Percentiles rank a stretch among this genome's conserved stretches.
Evolutionary conservation across 176 grass and related monocot genomes (phyloP).

Genomic region (Pontederia crassipes): DNA sequence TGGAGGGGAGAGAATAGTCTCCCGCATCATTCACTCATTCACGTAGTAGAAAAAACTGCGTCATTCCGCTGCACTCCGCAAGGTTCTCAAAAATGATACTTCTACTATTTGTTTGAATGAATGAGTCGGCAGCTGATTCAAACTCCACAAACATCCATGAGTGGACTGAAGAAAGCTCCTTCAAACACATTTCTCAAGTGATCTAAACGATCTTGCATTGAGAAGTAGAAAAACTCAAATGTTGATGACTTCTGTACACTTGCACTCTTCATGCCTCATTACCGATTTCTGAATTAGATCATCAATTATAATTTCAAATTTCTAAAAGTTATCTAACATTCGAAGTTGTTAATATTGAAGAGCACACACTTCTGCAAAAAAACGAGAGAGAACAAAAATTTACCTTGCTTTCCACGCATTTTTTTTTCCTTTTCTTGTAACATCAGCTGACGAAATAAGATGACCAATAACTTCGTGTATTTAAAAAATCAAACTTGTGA

Average conservation of each 20-base stretch:
- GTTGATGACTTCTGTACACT: background rate
- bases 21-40: constrained; percentile 1
- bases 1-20: constrained; percentile 2
- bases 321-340: too few relatives aligned
- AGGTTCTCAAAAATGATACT: background rate
- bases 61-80: background rate
- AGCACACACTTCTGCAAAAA: too few relatives aligned
- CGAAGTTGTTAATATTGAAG: too few relatives aligned
- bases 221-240: background rate
- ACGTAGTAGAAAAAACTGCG: background rate
- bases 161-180: constrained; percentile 1
- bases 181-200: background rate
- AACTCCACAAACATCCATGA: background rate
- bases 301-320: too few relatives aligned
- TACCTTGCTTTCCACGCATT: too few relatives aligned
- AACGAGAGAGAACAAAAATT: too few relatives aligned
- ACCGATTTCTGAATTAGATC: too few relatives aligned
- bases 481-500: too few relatives aligned
- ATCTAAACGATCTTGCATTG: background rate
- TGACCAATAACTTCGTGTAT: too few relatives aligned
- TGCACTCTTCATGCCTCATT: too few relatives aligned
- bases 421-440: too few relatives aligned
- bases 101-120: background rate
- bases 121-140: constrained; percentile 2
- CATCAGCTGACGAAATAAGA: too few relatives aligned